phyloP scores from a whole-genome alignment of 73 alveolate genomes.

The Durusdinium trenchii region DNA sequence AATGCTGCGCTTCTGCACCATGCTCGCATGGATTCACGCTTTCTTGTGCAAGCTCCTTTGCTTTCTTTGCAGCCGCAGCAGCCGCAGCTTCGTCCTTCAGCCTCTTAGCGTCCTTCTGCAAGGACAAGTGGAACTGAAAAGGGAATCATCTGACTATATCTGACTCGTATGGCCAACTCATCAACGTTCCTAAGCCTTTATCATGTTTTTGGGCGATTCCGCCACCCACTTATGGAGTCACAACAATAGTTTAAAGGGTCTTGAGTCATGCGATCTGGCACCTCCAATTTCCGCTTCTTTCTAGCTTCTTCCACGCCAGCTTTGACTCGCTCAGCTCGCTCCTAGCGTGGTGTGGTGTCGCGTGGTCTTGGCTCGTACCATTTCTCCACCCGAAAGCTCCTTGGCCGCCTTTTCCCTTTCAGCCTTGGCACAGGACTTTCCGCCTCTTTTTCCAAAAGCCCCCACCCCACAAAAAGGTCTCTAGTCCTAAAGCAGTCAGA shows the following conservation, averaged over 20 bases:
- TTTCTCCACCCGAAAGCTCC: background rate
- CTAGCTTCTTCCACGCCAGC: conserved; percentile 91
- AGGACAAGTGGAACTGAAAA: no score
- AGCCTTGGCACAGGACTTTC: conserved; percentile 50
- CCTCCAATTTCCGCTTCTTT: conserved; percentile 90
- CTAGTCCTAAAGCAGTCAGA: background rate
- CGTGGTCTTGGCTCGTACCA: background rate
- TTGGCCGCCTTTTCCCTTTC: conserved; percentile 88
- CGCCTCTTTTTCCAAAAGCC: background rate
- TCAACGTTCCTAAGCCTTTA: no score
- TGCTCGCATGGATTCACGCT: background rate
- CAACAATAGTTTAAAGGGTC: background rate
- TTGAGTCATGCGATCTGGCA: background rate
- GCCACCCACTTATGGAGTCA: background rate
- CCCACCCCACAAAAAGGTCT: background rate
- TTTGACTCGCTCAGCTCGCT: conserved; percentile 94
- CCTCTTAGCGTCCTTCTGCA: conserved; percentile 60
- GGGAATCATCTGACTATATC: no score
- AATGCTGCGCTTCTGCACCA: background rate
- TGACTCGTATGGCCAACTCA: no score
- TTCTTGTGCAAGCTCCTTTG: background rate
- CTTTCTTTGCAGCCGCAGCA: conserved; percentile 41
- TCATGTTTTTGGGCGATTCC: background rate
- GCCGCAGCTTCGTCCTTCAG: conserved; percentile 54
- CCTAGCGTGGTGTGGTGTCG: background rate